Evolutionary conservation across 2,329 filamentous ascomycete genomes (phyloP).

Genomic region (Hypoxylon sp.): DNA sequence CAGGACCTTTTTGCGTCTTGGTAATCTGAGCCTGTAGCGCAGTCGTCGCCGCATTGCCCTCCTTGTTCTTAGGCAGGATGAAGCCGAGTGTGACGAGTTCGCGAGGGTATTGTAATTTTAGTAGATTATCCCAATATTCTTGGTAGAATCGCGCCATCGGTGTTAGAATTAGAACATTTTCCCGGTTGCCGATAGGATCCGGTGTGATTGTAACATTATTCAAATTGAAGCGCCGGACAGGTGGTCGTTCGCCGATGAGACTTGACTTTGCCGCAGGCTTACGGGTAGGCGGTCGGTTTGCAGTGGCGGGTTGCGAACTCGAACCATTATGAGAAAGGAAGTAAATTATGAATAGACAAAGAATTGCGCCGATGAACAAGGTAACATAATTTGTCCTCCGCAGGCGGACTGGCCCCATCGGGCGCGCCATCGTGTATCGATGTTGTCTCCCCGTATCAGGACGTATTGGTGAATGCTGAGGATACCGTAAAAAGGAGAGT

Average conservation of each 20-base stretch:
- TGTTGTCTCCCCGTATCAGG: slow-evolving; percentile 38
- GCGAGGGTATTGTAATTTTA: slow-evolving; percentile 89
- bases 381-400: slow-evolving; percentile 57
- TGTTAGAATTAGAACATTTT: slow-evolving; percentile 91
- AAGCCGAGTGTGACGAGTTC: slow-evolving; percentile 95
- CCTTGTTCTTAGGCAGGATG: slow-evolving; percentile 93
- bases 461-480: slow-evolving; percentile 22
- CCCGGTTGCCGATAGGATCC: slow-evolving; percentile 82
- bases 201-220: slow-evolving; percentile 91
- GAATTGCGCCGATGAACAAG: slow-evolving; percentile 52
- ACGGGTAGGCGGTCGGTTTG: slow-evolving; percentile 71
- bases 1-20: slow-evolving; percentile 86
- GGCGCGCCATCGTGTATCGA: slow-evolving; percentile 55
- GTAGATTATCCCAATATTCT: slow-evolving; percentile 94
- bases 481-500: slow-evolving; percentile 34
- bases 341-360: slow-evolving; percentile 56
- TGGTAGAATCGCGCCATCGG: slow-evolving; percentile 95
- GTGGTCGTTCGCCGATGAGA: slow-evolving; percentile 76
- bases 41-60: slow-evolving; percentile 88
- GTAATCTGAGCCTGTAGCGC: slow-evolving; percentile 87
- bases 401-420: slow-evolving; percentile 56
- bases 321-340: slow-evolving; percentile 52
- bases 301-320: slow-evolving; percentile 42
- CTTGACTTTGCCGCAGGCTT: slow-evolving; percentile 71
- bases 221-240: slow-evolving; percentile 92